Base-by-base conservation (phyloP, 306 rosid species). In the Luffa acutangula region DNA sequence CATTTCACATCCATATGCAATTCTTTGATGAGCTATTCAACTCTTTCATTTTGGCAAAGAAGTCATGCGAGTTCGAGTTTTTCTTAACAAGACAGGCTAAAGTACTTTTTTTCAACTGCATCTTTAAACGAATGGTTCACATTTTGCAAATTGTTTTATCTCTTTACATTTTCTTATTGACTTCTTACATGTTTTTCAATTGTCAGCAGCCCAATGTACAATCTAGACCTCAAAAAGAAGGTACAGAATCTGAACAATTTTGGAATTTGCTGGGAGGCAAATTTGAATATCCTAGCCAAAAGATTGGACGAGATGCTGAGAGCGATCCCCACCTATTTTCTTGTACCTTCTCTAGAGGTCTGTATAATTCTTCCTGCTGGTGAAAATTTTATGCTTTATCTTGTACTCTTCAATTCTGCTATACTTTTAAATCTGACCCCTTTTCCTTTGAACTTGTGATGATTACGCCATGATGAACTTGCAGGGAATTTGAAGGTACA, bases 191-290 rank as follows among this genome's bases (percentile, higher is more conserved):
- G 76, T 54, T 84, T 72, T 87, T 70, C 79, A 54, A 89, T 85
- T 83, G 72, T 79, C 80, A 84, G 87, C 98, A 96, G 99, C 99
- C 99, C 46, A 90, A 91, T 77, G 67, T 90, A 76, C 99, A 89
- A 81, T 78, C 94, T 77, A 96, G 83, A 88, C 70, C 92, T 71
- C 98, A 87, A 34, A 96, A 87, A 81, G 99, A 96, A 88, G 97
- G 97, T 63, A 39, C 87, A 11, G 99, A 96, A 85, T 83, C 96
- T 82, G 98, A 96, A 81, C 93, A 89, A 82, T 96, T 93, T 88
- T 93, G 99, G 99, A 96, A 85, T 4, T 81, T 93, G 76, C 87
- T 96, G 73, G 93, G 97, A 80, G 98, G 93, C 21, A 96, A 96
- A 84, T 74, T 89, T 3, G 99, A 93, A 82, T 87, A 89, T 82